These are phyloP conservation scores for Zygoascus hellenicus DNA, from an alignment of 1,139 yeast genomes.

Conservation along the genomic window DNA sequence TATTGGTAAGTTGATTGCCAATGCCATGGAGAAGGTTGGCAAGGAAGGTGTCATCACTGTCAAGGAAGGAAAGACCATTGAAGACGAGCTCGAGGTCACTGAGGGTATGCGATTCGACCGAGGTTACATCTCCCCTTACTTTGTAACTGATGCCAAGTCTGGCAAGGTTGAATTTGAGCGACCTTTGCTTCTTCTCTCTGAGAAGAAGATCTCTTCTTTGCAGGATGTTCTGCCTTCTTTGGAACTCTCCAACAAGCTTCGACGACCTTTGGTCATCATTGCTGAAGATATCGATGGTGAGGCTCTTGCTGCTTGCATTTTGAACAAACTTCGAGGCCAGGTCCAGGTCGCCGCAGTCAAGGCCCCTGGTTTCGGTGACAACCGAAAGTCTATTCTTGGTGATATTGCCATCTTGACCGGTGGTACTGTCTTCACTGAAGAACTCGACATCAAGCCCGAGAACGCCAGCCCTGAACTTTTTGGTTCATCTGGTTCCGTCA, in stretches of 20 bases:
- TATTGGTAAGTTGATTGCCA: slow-evolving; percentile 89
- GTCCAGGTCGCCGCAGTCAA: slow-evolving; percentile 98
- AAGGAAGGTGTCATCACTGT: slow-evolving; percentile 99
- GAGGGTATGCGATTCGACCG: slow-evolving; percentile 99
- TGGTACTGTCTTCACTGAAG: slow-evolving; percentile 98
- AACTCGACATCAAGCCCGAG: slow-evolving; percentile 95
- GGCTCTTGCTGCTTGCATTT: slow-evolving; percentile 97
- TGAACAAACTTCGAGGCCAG: slow-evolving; percentile 98
- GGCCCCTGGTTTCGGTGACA: slow-evolving; percentile 99
- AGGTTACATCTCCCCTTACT: slow-evolving; percentile 97
- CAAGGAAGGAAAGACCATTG: slow-evolving; percentile 94
- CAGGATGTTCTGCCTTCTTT: slow-evolving; percentile 92
- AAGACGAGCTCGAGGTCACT: slow-evolving; percentile 94
- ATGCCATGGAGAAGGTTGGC: slow-evolving; percentile 99
- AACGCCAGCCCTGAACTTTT: slow-evolving; percentile 86
- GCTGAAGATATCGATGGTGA: slow-evolving; percentile 99
- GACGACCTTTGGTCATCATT: slow-evolving; percentile 91
- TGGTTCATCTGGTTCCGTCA: slow-evolving; percentile 90
- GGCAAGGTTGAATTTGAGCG: slow-evolving; percentile 97
- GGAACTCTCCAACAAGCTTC: slow-evolving; percentile 87
- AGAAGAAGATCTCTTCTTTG: slow-evolving; percentile 90
- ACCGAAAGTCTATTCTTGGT: slow-evolving; percentile 96
- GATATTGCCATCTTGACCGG: slow-evolving; percentile 96
- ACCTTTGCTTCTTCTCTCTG: slow-evolving; percentile 84
- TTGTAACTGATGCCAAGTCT: slow-evolving; percentile 92